These are phyloP conservation scores for Heimioporus sp. DNA, from an alignment of 768 basidiomycete genomes.

Conservation along the genomic window DNA sequence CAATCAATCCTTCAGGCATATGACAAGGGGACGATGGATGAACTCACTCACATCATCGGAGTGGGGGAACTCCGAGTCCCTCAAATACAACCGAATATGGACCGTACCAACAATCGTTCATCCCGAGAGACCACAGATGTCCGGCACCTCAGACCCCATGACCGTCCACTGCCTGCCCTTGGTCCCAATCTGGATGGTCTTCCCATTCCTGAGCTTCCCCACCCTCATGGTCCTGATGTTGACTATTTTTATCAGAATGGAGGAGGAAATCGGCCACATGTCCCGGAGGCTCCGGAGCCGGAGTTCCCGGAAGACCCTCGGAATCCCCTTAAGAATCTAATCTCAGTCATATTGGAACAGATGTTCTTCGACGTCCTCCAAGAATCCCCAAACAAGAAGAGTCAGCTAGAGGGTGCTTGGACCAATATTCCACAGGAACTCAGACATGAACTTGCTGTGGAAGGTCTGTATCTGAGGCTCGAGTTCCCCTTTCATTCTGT, in stretches of 20 bases:
- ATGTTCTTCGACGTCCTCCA: background rate
- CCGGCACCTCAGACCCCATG: background rate
- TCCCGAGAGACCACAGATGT: background rate
- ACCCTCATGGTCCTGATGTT: background rate
- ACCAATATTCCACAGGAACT: background rate
- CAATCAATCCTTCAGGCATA: background rate
- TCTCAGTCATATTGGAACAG: background rate
- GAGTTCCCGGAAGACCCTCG: too few species aligned
- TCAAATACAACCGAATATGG: too few species aligned
- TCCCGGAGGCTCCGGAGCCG: too few species aligned
- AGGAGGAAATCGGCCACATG: background rate
- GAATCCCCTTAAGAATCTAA: background rate
- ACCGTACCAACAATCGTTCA: too few species aligned
- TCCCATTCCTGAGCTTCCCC: background rate
- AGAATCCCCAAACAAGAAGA: background rate
- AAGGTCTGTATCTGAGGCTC: background rate
- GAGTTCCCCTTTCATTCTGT: slow-evolving; percentile 1
- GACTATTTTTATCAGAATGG: background rate
- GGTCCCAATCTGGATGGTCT: background rate
- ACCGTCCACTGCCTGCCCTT: background rate
- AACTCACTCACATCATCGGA: too few species aligned
- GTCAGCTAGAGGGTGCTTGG: background rate
- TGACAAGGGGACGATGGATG: background rate
- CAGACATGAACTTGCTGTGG: background rate
- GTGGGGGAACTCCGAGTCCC: too few species aligned